Conservation (phyloP, 306 rosid genomes). For the Acmispon strigosus region DNA sequence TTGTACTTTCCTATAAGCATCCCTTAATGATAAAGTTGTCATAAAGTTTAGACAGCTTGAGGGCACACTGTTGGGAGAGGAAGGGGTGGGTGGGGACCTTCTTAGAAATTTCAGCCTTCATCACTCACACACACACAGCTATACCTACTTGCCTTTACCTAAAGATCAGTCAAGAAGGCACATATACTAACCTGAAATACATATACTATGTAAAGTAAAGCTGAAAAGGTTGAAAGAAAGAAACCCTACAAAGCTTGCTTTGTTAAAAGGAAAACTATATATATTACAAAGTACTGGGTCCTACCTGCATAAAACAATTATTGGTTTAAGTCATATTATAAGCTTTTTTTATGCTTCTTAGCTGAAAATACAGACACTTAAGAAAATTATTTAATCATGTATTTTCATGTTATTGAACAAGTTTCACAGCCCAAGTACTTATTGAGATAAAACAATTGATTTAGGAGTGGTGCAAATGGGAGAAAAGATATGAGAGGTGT, state of each 20-base stretch:
- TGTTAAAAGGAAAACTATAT: conserved; percentile 3
- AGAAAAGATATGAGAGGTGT: no score
- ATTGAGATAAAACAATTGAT: no score
- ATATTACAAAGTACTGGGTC: conserved; percentile 8
- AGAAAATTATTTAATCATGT: background rate
- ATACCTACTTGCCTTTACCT: background rate
- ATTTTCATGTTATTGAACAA: no score
- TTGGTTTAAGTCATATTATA: background rate
- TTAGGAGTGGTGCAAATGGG: no score
- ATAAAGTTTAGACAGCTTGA: conserved; percentile 58
- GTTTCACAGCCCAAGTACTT: no score
- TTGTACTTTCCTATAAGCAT: conserved; percentile 2
- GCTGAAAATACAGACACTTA: background rate
- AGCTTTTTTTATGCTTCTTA: background rate
- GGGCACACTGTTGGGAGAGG: conserved; percentile 31
- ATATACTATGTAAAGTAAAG: background rate
- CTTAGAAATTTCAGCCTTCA: conserved; percentile 14
- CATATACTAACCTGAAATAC: background rate
- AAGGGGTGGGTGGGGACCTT: conserved; percentile 8
- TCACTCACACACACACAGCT: background rate
- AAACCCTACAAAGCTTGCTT: conserved; percentile 16
- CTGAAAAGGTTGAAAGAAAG: conserved; percentile 18
- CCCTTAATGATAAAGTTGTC: conserved; percentile 38
- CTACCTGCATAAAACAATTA: background rate
- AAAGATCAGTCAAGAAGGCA: background rate